phyloP scores from a whole-genome alignment of 2,329 filamentous ascomycete genomes.

The Byssothecium circinans region DNA sequence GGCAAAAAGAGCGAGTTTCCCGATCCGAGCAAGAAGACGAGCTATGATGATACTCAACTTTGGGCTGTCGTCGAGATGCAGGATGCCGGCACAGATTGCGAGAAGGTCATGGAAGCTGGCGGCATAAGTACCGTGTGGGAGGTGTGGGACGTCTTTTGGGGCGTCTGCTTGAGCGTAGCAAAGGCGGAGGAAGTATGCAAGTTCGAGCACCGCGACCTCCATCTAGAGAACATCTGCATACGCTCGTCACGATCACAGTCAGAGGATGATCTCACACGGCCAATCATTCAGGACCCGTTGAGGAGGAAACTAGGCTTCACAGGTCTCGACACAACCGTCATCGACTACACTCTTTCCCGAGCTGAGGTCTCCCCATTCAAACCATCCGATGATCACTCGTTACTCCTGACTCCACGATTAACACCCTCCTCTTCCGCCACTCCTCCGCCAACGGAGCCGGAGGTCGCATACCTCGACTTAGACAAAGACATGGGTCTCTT shows the following conservation, averaged over 20 bases:
- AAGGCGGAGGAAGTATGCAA: slow-evolving; percentile 61
- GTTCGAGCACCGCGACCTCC: slow-evolving; percentile 69
- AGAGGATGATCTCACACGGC: slow-evolving; percentile 27
- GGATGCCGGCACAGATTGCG: slow-evolving; percentile 62
- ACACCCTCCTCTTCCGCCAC: slow-evolving; percentile 10
- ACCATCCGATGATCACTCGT: slow-evolving; percentile 1
- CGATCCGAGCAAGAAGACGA: slow-evolving; percentile 57
- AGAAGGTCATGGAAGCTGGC: slow-evolving; percentile 39
- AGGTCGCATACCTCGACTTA: slow-evolving; percentile 52
- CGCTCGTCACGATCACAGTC: slow-evolving; percentile 20
- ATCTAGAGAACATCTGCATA: slow-evolving; percentile 68
- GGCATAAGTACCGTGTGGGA: slow-evolving; percentile 45
- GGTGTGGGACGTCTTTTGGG: slow-evolving; percentile 68
- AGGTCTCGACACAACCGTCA: slow-evolving; percentile 63
- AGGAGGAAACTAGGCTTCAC: slow-evolving; percentile 54
- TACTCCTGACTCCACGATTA: slow-evolving; percentile 1
- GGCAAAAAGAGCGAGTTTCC: slow-evolving; percentile 56
- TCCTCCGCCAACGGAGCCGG: slow-evolving; percentile 9
- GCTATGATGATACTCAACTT: slow-evolving; percentile 58
- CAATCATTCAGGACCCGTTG: slow-evolving; percentile 39
- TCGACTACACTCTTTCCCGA: slow-evolving; percentile 69
- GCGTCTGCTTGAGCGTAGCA: slow-evolving; percentile 62
- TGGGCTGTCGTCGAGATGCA: slow-evolving; percentile 69
- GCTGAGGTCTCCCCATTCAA: slow-evolving; percentile 48
- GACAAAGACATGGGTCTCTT: slow-evolving; percentile 49